Percentiles rank a stretch among this genome's conserved stretches.
Evolutionary conservation across 768 basidiomycete genomes (phyloP).

Genomic region (Mycena amicta): DNA sequence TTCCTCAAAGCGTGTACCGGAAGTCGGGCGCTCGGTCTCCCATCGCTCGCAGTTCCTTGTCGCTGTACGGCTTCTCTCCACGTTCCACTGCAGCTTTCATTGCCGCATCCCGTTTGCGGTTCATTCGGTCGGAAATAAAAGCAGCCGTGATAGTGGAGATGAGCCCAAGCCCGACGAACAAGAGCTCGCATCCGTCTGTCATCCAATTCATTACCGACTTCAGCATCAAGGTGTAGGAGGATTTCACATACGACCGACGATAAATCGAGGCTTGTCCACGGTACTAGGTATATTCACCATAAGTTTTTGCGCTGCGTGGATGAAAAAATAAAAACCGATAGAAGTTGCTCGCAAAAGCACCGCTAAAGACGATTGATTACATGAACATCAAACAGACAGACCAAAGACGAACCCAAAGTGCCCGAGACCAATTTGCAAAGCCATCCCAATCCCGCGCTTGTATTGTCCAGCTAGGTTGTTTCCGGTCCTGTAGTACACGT

Average conservation of each 20-base stretch:
- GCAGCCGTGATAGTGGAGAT: constrained; percentile 49
- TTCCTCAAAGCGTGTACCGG: constrained; percentile 53
- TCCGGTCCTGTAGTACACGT: constrained; percentile 48
- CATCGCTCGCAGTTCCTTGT: constrained; percentile 41
- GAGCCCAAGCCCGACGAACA: constrained; percentile 69
- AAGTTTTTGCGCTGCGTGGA: too few relatives aligned
- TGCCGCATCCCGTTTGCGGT: constrained; percentile 48
- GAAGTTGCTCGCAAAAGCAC: constrained; percentile 64
- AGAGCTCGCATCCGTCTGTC: constrained; percentile 65
- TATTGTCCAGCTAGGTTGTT: constrained; percentile 71
- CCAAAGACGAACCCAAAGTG: constrained; percentile 42
- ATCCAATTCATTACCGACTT: neutral
- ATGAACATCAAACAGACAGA: neutral
- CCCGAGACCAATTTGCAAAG: constrained; percentile 65
- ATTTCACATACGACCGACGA: constrained; percentile 65
- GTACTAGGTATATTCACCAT: too few relatives aligned
- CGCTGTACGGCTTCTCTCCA: constrained; percentile 37
- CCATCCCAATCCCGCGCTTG: constrained; percentile 71
- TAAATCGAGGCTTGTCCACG: constrained; percentile 60
- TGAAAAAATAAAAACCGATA: too few relatives aligned
- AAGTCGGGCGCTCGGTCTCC: constrained; percentile 69
- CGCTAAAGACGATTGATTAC: constrained; percentile 30
- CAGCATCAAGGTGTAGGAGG: neutral
- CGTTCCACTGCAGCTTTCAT: constrained; percentile 30
- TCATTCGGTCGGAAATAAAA: constrained; percentile 55